phyloP scores from a whole-genome alignment of 768 basidiomycete genomes.

The Pulveroboletus ravenelii region DNA sequence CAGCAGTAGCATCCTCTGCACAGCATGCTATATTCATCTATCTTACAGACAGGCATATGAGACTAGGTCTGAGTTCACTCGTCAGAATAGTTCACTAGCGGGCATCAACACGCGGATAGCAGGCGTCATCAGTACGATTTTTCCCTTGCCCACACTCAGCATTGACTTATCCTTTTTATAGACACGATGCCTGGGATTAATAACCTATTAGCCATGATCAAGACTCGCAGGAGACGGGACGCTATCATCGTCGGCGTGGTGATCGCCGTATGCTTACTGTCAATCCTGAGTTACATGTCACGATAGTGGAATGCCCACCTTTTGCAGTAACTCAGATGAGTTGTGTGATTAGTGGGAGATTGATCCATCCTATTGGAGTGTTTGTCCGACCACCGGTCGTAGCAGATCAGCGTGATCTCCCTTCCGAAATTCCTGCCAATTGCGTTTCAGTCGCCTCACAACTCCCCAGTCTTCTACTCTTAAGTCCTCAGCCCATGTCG shows the following conservation, averaged over 20 bases:
- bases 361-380: neutral
- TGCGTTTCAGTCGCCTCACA: conserved; percentile 61
- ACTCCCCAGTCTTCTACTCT: conserved; percentile 49
- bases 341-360: neutral
- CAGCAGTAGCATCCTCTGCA: conserved; percentile 2
- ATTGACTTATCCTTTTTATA: conserved; percentile 27
- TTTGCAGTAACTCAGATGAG: conserved; percentile 1
- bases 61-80: conserved; percentile 86
- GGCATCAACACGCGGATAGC: conserved; percentile 83
- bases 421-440: conserved; percentile 61
- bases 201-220: conserved; percentile 87
- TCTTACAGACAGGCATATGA: conserved; percentile 87
- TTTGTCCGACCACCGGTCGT: neutral
- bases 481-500: conserved; percentile 43
- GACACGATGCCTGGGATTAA: conserved; percentile 94
- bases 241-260: conserved; percentile 82
- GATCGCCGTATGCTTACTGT: conserved; percentile 79
- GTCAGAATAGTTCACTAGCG: conserved; percentile 70
- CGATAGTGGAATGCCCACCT: conserved; percentile 18
- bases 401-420: conserved; percentile 37
- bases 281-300: conserved; percentile 48
- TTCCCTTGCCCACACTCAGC: neutral
- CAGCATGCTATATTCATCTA: neutral
- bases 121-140: conserved; percentile 67
- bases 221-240: conserved; percentile 83